These are phyloP conservation scores for Termitomyces eurrhizus DNA, from an alignment of 768 basidiomycete species.

Conservation along the genomic window DNA sequence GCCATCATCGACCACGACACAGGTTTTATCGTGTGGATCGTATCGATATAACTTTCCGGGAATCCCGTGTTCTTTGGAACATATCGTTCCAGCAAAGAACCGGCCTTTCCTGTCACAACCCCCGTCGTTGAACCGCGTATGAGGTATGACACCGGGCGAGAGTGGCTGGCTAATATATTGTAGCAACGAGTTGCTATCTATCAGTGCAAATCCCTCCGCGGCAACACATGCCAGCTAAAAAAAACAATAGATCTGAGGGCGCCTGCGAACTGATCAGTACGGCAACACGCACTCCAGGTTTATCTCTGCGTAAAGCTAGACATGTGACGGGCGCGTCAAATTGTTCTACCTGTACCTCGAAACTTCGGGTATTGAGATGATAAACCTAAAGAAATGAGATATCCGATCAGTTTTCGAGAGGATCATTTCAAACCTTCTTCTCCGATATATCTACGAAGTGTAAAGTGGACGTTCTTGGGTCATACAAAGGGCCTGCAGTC, in stretches of 20 bases:
- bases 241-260: not conserved
- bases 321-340: slow-evolving; percentile 57
- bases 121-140: slow-evolving; percentile 68
- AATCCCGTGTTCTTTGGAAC: slow-evolving; percentile 43
- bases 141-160: slow-evolving; percentile 31
- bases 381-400: slow-evolving; percentile 37
- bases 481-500: slow-evolving; percentile 57
- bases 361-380: slow-evolving; percentile 42
- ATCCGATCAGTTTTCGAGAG: not conserved
- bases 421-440: slow-evolving; percentile 37
- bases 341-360: slow-evolving; percentile 39
- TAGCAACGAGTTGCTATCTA: slow-evolving; percentile 39
- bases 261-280: not conserved
- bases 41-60: slow-evolving; percentile 58
- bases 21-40: slow-evolving; percentile 45
- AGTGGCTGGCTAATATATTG: slow-evolving; percentile 52
- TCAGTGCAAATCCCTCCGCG: slow-evolving; percentile 50
- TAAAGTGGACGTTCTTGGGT: slow-evolving; percentile 44
- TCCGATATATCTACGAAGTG: slow-evolving; percentile 70
- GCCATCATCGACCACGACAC: slow-evolving; percentile 53
- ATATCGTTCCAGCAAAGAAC: slow-evolving; percentile 65
- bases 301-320: slow-evolving; percentile 46
- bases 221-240: slow-evolving; percentile 56
- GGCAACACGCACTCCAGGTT: slow-evolving; percentile 37
- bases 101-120: slow-evolving; percentile 62